A percentile compares a stretch with the other conserved stretches of the same genome.
Conservation (phyloP, 495 filamentous ascomycete species). For the Daldinia loculata region DNA sequence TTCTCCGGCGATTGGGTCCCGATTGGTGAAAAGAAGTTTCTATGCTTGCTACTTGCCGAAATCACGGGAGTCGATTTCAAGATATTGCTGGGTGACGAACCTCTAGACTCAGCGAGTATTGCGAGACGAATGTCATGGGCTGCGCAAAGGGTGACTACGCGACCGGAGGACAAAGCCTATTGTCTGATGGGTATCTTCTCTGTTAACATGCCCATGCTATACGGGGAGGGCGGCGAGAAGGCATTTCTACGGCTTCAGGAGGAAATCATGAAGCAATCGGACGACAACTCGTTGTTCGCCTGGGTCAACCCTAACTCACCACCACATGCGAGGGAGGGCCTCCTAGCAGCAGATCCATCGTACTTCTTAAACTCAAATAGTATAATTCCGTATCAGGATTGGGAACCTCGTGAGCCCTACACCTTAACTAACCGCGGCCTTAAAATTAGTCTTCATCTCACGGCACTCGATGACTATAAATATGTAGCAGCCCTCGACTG, state of each 20-base stretch:
- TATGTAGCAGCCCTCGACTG: background rate
- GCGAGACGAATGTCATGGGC: background rate
- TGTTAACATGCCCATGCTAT: slow-evolving; percentile 42
- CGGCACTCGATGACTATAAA: background rate
- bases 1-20: slow-evolving; percentile 6
- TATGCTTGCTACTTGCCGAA: background rate
- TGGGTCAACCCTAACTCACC: background rate
- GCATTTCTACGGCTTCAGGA: slow-evolving; percentile 45
- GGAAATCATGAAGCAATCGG: slow-evolving; percentile 30
- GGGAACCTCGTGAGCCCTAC: slow-evolving; percentile 23
- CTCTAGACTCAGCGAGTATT: background rate
- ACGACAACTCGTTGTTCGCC: slow-evolving; percentile 13
- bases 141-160: slow-evolving; percentile 25
- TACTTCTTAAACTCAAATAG: slow-evolving; percentile 11
- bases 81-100: background rate
- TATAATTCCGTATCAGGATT: slow-evolving; percentile 25
- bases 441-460: slow-evolving; percentile 21
- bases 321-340: background rate
- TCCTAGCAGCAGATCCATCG: background rate
- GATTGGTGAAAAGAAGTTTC: slow-evolving; percentile 8
- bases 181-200: slow-evolving; percentile 44
- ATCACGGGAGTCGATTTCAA: background rate
- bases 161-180: slow-evolving; percentile 42
- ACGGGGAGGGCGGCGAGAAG: slow-evolving; percentile 41
- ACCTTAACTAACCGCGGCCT: slow-evolving; percentile 25